Percentiles rank a stretch among this genome's conserved stretches.
These are phyloP conservation scores for Penicillium vulpinum DNA, from an alignment of 2,329 filamentous ascomycete genomes.

Conservation along the genomic window DNA sequence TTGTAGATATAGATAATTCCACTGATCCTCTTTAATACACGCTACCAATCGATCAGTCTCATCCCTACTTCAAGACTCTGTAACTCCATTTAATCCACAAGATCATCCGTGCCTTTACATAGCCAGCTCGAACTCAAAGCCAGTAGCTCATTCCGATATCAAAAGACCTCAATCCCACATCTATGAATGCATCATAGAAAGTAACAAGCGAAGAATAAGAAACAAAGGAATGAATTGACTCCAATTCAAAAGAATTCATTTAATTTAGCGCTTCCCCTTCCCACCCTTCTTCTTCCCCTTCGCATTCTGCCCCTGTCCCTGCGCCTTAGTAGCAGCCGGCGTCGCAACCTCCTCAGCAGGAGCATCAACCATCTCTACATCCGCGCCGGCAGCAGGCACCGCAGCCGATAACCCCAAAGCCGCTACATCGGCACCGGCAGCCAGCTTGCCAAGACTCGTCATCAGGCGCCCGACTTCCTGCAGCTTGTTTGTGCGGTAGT, in stretches of 20 bases:
- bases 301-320: slow-evolving; percentile 20
- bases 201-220: not conserved
- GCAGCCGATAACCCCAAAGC: slow-evolving; percentile 41
- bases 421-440: slow-evolving; percentile 66
- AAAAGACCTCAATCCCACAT: not conserved
- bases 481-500: slow-evolving; percentile 82
- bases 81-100: not conserved
- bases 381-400: slow-evolving; percentile 35
- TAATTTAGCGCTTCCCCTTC: slow-evolving; percentile 65
- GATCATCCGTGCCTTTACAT: not conserved
- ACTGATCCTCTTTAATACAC: not conserved
- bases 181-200: not conserved
- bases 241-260: not conserved
- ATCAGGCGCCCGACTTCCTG: slow-evolving; percentile 79
- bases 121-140: not conserved
- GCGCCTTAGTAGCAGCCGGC: slow-evolving; percentile 21
- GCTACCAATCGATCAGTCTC: not conserved
- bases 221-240: not conserved
- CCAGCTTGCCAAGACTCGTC: slow-evolving; percentile 71
- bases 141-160: not conserved
- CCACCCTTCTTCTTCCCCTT: slow-evolving; percentile 64
- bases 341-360: slow-evolving; percentile 41
- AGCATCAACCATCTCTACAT: slow-evolving; percentile 38
- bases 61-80: not conserved
- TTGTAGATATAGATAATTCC: not conserved